Base-by-base conservation (phyloP, 768 basidiomycete genomes). In the Auricularia cornea region DNA sequence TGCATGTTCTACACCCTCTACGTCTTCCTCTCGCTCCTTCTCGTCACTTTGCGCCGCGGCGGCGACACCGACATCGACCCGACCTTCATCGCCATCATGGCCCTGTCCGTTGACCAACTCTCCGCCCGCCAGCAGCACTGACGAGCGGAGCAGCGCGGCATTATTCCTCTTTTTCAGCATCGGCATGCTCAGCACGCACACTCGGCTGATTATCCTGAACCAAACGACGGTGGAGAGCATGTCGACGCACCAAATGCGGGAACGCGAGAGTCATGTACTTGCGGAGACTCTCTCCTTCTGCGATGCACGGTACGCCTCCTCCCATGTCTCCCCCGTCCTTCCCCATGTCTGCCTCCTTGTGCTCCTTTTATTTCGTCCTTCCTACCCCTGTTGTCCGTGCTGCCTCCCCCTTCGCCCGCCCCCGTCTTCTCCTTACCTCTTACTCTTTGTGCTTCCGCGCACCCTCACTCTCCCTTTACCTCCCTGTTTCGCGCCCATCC, bases 221-320 rank as follows among this genome's bases (percentile, higher is more conserved):
- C 81, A 84, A 69, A 89, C 90, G 12, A 96, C 93, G 0, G 85
- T 97, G 35, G 94, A 96, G 76, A 83, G 83, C n/a, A 78, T 92
- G 68, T 68, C 73, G 12, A 77, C 82, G 5, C 80, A 79, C 35
- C 72, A 75, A 26, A 84, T 91, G 78, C 80, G 81, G 65, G 87
- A 90, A 41, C 82, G 84, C 23, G 93, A 95, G 70, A 68, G 75
- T 3, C 74, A 67, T 2, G 71, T 75, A 16, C 73, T 95, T 35
- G 75, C 74, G 2, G 77, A 77, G 3, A 81, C 82, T 65, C 80
- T 84, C 65, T 72, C 78, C 18, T 84, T 79, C 74, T 87, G 83
- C 69, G 78, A 83, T 8, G 28, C 33, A 38, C 20, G 29, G 20
- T 26, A 30, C 20, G 35, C 35, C 35, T 14, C 35, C 8, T 38